A percentile compares a stretch with the other conserved stretches of the same genome.
phyloP scores from a whole-genome alignment of 163 green algal genomes.

The Chlorella variabilis region DNA sequence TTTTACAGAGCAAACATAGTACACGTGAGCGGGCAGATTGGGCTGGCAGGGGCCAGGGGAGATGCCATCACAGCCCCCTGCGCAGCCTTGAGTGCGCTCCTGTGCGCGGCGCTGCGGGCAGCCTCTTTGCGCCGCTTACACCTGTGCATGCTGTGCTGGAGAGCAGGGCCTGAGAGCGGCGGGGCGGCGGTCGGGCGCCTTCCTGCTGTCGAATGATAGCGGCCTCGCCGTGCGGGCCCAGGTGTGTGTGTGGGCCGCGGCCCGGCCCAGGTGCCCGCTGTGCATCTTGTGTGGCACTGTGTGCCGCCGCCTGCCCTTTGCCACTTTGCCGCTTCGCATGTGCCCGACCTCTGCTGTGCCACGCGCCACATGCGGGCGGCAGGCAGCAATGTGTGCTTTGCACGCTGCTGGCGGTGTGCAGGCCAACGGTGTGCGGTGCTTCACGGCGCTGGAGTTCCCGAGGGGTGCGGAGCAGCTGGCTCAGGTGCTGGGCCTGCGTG shows the following conservation, averaged over 20 bases:
- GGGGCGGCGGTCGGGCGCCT: constrained; percentile 1
- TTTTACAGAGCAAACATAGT: background rate
- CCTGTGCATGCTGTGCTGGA: background rate
- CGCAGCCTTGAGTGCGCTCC: background rate
- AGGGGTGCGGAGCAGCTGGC: constrained; percentile 5
- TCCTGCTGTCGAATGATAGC: constrained; percentile 49
- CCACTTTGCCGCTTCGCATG: too few relatives aligned
- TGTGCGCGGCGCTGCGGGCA: background rate
- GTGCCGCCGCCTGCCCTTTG: too few relatives aligned
- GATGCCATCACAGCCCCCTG: background rate
- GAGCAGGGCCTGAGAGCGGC: background rate
- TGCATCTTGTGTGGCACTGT: background rate
- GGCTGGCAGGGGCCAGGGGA: too few relatives aligned
- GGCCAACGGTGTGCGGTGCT: constrained; percentile 34
- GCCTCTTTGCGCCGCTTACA: background rate
- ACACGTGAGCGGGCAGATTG: constrained; percentile 11
- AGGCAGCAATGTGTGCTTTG: too few relatives aligned
- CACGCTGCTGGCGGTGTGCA: too few relatives aligned
- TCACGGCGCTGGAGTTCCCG: constrained; percentile 34
- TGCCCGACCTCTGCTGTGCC: background rate
- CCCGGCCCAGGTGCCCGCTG: background rate
- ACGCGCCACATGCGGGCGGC: too few relatives aligned
- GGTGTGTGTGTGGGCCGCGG: background rate
- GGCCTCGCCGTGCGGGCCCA: constrained; percentile 29
- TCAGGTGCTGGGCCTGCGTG: background rate